A percentile compares a stretch with the other conserved stretches of the same genome.
phyloP scores from a whole-genome alignment of 2,329 filamentous ascomycete species.

The Diplodia scrobiculata region DNA sequence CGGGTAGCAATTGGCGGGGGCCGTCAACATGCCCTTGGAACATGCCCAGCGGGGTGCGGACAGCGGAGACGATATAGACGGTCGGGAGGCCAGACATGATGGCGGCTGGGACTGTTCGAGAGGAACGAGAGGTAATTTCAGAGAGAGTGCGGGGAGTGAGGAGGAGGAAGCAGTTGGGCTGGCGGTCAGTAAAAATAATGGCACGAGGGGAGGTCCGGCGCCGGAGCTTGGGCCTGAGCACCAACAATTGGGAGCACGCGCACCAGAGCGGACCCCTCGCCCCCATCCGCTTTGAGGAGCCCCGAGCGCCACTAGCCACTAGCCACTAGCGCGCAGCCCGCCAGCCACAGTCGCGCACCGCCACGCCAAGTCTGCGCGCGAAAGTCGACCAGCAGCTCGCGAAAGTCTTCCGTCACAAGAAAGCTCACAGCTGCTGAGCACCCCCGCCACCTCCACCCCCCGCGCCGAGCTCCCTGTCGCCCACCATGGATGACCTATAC shows the following conservation, averaged over 20 bases:
- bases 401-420: constrained; percentile 20
- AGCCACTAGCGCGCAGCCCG: too few relatives aligned
- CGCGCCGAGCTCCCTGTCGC: constrained; percentile 15
- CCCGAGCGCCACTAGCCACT: not conserved
- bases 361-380: constrained; percentile 22
- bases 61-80: constrained; percentile 94
- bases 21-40: constrained; percentile 76
- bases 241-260: not conserved
- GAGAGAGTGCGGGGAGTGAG: not conserved
- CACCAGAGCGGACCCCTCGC: constrained; percentile 17
- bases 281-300: not conserved
- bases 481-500: constrained; percentile 88
- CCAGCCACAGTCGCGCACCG: not conserved
- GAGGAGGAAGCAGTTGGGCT: constrained; percentile 28
- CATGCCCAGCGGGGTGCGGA: constrained; percentile 86
- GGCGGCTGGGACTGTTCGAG: not conserved
- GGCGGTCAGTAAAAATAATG: constrained; percentile 27
- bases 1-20: not conserved
- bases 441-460: constrained; percentile 9
- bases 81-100: constrained; percentile 76
- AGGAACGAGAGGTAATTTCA: not conserved
- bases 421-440: not conserved
- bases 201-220: constrained; percentile 24
- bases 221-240: constrained; percentile 25
- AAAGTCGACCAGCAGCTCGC: constrained; percentile 17